Conservation (phyloP, 805 yeast species). For the Candida peoriensis region DNA sequence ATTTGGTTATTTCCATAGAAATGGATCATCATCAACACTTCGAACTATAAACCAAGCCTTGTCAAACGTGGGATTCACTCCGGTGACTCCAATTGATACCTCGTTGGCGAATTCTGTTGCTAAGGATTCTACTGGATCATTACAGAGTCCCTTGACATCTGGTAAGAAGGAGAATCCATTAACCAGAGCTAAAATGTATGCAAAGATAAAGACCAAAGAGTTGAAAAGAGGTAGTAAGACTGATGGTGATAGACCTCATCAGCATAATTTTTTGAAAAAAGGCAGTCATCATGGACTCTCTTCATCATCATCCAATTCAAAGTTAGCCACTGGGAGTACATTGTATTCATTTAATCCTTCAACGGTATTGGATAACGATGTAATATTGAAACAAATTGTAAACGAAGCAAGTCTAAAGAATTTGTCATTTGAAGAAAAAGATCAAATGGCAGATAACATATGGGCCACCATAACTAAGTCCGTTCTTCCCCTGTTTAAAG, state of each 20-base stretch:
- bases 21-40: constrained; percentile 21
- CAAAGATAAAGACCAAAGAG: constrained; percentile 24
- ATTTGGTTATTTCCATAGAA: constrained; percentile 12
- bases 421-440: constrained; percentile 30
- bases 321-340: constrained; percentile 28
- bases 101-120: background rate
- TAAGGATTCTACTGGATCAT: background rate
- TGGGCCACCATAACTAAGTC: constrained; percentile 42
- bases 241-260: constrained; percentile 11
- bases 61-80: constrained; percentile 24
- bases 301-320: constrained; percentile 35
- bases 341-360: constrained; percentile 32
- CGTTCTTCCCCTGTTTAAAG: constrained; percentile 42
- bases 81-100: constrained; percentile 12
- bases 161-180: constrained; percentile 18
- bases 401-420: constrained; percentile 26
- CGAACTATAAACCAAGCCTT: constrained; percentile 20
- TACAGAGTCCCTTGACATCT: constrained; percentile 1
- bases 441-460: constrained; percentile 40
- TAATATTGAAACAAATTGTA: constrained; percentile 25
- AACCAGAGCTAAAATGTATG: constrained; percentile 22
- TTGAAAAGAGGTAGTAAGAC: constrained; percentile 13
- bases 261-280: constrained; percentile 18
- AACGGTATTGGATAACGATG: constrained; percentile 24
- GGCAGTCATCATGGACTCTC: constrained; percentile 25